Percentiles rank a stretch among this genome's conserved stretches.
Conservation (phyloP, 2,329 filamentous ascomycete genomes). For the Aspergillus japonicus region DNA sequence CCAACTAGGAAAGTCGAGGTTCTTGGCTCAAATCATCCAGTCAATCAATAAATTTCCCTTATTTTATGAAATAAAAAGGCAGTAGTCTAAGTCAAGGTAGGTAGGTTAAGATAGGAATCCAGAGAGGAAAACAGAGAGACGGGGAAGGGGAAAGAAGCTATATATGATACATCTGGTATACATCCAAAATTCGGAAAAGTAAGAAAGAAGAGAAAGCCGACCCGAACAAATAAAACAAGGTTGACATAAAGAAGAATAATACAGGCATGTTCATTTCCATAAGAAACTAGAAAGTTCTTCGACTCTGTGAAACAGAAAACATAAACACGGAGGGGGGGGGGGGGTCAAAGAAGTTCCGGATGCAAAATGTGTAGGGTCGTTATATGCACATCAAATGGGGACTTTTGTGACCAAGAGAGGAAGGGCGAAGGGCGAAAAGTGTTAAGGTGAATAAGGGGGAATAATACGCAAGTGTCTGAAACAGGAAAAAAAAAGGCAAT, state of each 20-base stretch:
- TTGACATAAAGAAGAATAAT: neutral
- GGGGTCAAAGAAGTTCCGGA: no score
- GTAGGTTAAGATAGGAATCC: no score
- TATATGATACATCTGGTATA: neutral
- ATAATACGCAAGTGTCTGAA: neutral
- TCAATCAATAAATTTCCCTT: neutral
- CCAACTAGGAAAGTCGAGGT: no score
- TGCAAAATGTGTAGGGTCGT: no score
- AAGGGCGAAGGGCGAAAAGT: neutral
- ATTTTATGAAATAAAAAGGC: neutral
- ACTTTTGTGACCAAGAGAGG: no score
- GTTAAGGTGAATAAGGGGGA: slow-evolving; percentile 1
- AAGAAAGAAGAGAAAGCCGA: neutral
- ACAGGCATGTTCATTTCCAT: no score
- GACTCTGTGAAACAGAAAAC: no score
- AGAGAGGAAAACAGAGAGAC: neutral
- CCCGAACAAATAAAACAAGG: neutral
- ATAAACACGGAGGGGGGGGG: neutral
- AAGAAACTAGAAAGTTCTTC: neutral
- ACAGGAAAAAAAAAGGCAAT: no score
- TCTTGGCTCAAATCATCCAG: no score
- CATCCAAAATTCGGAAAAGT: neutral
- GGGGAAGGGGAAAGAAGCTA: neutral
- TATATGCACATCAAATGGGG: no score
- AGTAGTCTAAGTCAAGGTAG: no score